These are phyloP conservation scores for Boechera retrofracta DNA, from an alignment of 345 rosid species.

Conservation along the genomic window DNA sequence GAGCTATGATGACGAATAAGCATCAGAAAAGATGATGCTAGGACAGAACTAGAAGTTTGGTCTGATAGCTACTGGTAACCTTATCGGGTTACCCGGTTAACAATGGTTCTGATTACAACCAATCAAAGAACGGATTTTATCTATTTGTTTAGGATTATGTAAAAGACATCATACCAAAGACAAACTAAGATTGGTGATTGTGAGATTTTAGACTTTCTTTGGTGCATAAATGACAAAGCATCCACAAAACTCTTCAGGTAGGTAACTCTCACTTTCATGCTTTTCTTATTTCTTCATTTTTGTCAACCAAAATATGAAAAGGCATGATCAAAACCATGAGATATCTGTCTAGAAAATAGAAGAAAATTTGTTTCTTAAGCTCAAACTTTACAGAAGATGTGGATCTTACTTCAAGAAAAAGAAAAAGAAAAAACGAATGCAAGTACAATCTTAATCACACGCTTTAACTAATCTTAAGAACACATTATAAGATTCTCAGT, in stretches of 20 bases:
- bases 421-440: not conserved
- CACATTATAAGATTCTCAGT: slow-evolving; percentile 1
- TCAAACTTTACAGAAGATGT: slow-evolving; percentile 18
- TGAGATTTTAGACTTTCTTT: slow-evolving; percentile 4
- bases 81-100: not conserved
- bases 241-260: slow-evolving; percentile 33
- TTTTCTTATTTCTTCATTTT: slow-evolving; percentile 13
- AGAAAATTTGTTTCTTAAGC: slow-evolving; percentile 18
- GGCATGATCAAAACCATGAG: not conserved
- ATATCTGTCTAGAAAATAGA: not conserved
- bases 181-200: slow-evolving; percentile 9
- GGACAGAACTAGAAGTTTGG: slow-evolving; percentile 30
- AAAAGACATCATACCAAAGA: slow-evolving; percentile 12
- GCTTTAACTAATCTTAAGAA: not conserved
- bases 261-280: slow-evolving; percentile 40
- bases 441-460: slow-evolving; percentile 22
- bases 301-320: not conserved
- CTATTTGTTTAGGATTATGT: slow-evolving; percentile 2
- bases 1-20: slow-evolving; percentile 12
- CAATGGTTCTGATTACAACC: slow-evolving; percentile 13
- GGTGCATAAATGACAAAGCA: slow-evolving; percentile 37
- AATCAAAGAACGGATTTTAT: slow-evolving; percentile 6
- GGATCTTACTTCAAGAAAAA: slow-evolving; percentile 1
- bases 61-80: not conserved
- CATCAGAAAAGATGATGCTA: slow-evolving; percentile 14